Conservation (phyloP, 768 basidiomycete genomes). For the Podaxis sp. region DNA sequence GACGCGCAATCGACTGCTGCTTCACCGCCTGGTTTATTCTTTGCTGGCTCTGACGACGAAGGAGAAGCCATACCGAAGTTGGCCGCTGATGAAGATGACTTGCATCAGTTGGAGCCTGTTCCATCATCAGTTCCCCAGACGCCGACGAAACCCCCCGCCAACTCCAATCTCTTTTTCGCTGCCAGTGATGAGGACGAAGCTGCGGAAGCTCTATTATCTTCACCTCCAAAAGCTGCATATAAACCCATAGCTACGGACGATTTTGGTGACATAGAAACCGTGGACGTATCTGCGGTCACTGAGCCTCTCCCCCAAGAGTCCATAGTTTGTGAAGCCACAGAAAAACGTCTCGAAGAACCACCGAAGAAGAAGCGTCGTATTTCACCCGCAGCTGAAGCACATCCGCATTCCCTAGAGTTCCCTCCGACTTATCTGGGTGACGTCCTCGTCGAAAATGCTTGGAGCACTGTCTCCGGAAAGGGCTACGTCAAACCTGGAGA, state of each 20-base stretch:
- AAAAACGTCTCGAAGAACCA: constrained; percentile 43
- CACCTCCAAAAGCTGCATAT: constrained; percentile 4
- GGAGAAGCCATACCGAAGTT: constrained; percentile 20
- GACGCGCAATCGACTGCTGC: constrained; percentile 24
- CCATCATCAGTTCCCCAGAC: constrained; percentile 10
- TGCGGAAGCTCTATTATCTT: constrained; percentile 7
- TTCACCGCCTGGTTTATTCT: constrained; percentile 47
- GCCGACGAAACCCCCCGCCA: constrained; percentile 19
- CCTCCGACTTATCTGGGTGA: constrained; percentile 61
- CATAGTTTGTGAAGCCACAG: constrained; percentile 29
- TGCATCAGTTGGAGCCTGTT: constrained; percentile 13
- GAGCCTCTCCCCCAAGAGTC: constrained; percentile 24
- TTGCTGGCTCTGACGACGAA: constrained; percentile 57
- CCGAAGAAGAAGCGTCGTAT: constrained; percentile 34
- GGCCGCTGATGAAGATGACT: constrained; percentile 8
- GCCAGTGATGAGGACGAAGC: constrained; percentile 32
- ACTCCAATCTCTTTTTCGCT: constrained; percentile 21
- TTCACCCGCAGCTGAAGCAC: constrained; percentile 20
- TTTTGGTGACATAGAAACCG: constrained; percentile 32
- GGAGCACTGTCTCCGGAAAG: constrained; percentile 74
- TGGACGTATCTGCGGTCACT: constrained; percentile 2
- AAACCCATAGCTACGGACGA: constrained; percentile 20
- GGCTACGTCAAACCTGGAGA: constrained; percentile 70
- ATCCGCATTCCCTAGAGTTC: constrained; percentile 12
- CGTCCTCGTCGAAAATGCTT: constrained; percentile 68